A percentile compares a stretch with the other conserved stretches of the same genome.
phyloP scores from a whole-genome alignment of 2,329 filamentous ascomycete genomes.

The Stagonosporopsis cucurbitacearum region DNA sequence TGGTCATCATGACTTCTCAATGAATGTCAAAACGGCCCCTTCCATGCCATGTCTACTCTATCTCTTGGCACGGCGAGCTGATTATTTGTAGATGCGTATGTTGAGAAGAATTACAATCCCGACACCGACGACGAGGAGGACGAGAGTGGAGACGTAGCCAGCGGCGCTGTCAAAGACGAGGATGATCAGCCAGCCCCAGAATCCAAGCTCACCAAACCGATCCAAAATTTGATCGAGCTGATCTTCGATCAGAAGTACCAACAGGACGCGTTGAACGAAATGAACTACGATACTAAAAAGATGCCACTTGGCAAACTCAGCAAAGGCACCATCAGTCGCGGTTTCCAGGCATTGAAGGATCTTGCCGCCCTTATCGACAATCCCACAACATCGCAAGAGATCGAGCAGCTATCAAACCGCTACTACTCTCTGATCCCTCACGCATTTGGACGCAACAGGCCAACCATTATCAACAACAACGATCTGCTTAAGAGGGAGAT shows the following conservation, averaged over 20 bases:
- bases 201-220: conserved; percentile 64
- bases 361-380: conserved; percentile 71
- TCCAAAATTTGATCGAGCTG: conserved; percentile 75
- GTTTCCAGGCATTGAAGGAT: conserved; percentile 79
- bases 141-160: conserved; percentile 41
- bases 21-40: neutral
- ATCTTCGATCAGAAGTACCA: conserved; percentile 85
- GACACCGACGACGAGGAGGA: conserved; percentile 63
- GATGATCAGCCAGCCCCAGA: conserved; percentile 32
- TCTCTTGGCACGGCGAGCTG: neutral
- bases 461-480: conserved; percentile 68
- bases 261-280: conserved; percentile 66
- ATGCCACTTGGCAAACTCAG: conserved; percentile 84
- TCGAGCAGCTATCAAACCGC: conserved; percentile 72
- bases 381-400: conserved; percentile 57
- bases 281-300: conserved; percentile 78
- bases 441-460: conserved; percentile 74
- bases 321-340: conserved; percentile 75
- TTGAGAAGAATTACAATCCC: conserved; percentile 77
- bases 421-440: conserved; percentile 88
- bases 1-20: neutral
- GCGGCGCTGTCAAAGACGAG: conserved; percentile 45
- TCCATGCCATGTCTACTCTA: too few species aligned
- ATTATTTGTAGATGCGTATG: conserved; percentile 65
- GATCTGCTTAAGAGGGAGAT: conserved; percentile 74